Evolutionary conservation across 129 eudicot species (phyloP), one percentile per base, ranked within the genome.

Genomic region (Saposhnikovia divaricata): DNA sequence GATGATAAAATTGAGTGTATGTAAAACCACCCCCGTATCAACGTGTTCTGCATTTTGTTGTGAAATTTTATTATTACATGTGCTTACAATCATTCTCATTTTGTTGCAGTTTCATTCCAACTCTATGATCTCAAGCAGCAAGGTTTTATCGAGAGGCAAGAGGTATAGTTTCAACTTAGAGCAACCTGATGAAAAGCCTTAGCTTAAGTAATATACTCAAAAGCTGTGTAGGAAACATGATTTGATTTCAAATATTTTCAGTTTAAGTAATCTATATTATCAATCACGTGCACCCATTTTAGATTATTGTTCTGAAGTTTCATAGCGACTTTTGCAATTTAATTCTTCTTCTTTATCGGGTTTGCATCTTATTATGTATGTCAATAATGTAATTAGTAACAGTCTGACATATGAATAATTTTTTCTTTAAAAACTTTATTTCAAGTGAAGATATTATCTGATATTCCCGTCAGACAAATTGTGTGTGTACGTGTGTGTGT

Each of bases 121-220:
- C 84, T 93, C 77, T 93, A 93, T 83, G 98, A 93, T 88, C 97
- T 93, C 70, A 93, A 91, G 87, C 97, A 93, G 84, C 97, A 91
- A 87, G 98, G 98, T 77, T 93, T 86, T 82, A 93, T 93, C 53
- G 98, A 93, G 76, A 91, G 97, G 84, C 96, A 93, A 86, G 97
- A 93, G 94, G 98, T 91, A 82, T 34, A 19, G 8, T 68, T 68
- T 68, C 34, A 9, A 68, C 73, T 14, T 68, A 4, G 0, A 66
- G 72, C 40, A 66, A 31, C 21, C 18, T 11, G 39, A 28, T 31
- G 2, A 31, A 27, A 68, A 31, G 19, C 73, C 73, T 68, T 4
- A 68, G 42, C 37, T n/a, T 68, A 13, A 15, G 73, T 68, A 31
- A 31, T 31, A 8, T 34, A 68, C 73, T 34, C 3, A 6, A 68